Conservation (phyloP, 345 rosid species). For the Acer negundo region DNA sequence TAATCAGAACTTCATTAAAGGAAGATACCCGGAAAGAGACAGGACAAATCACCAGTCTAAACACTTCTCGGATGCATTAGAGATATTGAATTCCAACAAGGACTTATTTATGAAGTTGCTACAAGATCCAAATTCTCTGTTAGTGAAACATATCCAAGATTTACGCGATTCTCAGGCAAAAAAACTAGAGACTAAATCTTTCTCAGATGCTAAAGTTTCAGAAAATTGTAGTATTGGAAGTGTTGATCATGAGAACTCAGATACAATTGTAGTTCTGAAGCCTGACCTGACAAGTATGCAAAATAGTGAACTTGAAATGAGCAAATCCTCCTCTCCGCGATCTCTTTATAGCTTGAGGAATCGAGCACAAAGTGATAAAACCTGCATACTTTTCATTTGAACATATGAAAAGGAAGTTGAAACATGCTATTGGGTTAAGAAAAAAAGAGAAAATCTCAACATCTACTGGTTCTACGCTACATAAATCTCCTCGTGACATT, state of each 20-base stretch:
- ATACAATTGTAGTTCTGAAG: conserved; percentile 54
- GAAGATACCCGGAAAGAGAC: conserved; percentile 21
- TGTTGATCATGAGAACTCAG: conserved; percentile 24
- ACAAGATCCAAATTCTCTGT: conserved; percentile 73
- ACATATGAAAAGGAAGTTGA: conserved; percentile 63
- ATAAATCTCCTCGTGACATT: conserved; percentile 11
- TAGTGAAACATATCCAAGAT: conserved; percentile 58
- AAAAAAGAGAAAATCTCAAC: conserved; percentile 31
- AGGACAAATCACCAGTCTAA: conserved; percentile 42
- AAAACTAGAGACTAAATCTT: conserved; percentile 23
- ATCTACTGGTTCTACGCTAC: conserved; percentile 15
- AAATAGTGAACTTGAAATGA: conserved; percentile 18
- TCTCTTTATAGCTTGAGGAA: conserved; percentile 26
- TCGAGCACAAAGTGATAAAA: conserved; percentile 28
- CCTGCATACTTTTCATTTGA: conserved; percentile 48
- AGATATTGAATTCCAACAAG: conserved; percentile 68
- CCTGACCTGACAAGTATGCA: conserved; percentile 38
- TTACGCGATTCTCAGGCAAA: conserved; percentile 43
- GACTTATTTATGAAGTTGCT: conserved; percentile 63
- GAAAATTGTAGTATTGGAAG: conserved; percentile 22
- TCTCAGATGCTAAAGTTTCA: conserved; percentile 8
- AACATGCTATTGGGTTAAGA: conserved; percentile 47
- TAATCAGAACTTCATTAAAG: conserved; percentile 46
- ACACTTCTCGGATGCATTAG: conserved; percentile 71
- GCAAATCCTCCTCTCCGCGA: conserved; percentile 25